Evolutionary conservation across 495 filamentous ascomycete species (phyloP).

Genomic region (Aspergillus heteromorphus): DNA sequence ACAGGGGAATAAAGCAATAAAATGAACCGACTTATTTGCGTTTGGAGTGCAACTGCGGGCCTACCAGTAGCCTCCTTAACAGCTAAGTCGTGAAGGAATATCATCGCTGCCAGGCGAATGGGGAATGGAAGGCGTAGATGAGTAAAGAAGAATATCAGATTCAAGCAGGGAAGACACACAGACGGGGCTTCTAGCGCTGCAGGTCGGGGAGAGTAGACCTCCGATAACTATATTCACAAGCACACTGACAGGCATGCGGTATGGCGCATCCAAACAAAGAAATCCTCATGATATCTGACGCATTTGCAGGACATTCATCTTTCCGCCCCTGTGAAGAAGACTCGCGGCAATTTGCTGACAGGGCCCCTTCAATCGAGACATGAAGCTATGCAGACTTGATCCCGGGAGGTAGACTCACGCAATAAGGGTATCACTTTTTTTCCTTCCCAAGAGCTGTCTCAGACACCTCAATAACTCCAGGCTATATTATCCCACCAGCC

Average conservation of each 20-base stretch:
- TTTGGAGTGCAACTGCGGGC: constrained; percentile 22
- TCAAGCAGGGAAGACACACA: constrained; percentile 16
- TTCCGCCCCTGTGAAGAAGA: constrained; percentile 15
- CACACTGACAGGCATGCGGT: constrained; percentile 19
- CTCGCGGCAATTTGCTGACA: constrained; percentile 27
- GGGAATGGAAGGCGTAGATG: constrained; percentile 13
- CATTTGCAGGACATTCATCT: constrained; percentile 24
- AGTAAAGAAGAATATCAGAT: constrained; percentile 8
- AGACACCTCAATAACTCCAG: constrained; percentile 44
- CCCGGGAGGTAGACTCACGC: constrained; percentile 41
- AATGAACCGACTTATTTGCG: constrained; percentile 24
- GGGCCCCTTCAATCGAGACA: constrained; percentile 28
- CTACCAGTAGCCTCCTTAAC: constrained; percentile 22
- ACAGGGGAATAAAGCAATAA: not conserved
- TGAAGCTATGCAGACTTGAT: constrained; percentile 39
- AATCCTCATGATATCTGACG: constrained; percentile 32
- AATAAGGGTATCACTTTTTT: constrained; percentile 51
- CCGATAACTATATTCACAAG: constrained; percentile 31
- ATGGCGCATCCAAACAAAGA: constrained; percentile 25
- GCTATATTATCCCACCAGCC: constrained; percentile 32
- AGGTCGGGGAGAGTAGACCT: constrained; percentile 27
- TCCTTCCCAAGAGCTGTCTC: constrained; percentile 45
- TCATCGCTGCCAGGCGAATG: constrained; percentile 9
- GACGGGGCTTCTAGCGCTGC: constrained; percentile 33
- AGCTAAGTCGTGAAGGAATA: constrained; percentile 11